phyloP scores from a whole-genome alignment of 805 yeast genomes.

The Starmerella asiatica region DNA sequence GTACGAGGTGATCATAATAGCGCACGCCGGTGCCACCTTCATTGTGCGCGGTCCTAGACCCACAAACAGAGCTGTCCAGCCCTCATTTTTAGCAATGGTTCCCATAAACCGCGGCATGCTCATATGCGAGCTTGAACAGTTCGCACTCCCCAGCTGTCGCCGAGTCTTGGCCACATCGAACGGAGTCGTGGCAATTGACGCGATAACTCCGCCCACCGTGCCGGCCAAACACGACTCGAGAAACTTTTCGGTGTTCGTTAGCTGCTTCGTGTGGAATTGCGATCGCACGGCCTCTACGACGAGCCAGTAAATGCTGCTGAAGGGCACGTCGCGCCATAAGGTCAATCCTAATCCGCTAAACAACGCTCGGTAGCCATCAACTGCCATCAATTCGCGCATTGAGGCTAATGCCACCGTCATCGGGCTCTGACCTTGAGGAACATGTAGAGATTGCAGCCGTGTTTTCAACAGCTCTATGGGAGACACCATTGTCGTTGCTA shows the following conservation, averaged over 20 bases:
- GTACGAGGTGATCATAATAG: conserved; percentile 93
- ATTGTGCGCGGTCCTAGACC: conserved; percentile 77
- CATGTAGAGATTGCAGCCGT: conserved; percentile 58
- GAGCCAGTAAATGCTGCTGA: conserved; percentile 90
- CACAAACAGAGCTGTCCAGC: conserved; percentile 68
- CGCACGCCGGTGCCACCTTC: conserved; percentile 94
- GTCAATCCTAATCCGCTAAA: conserved; percentile 82
- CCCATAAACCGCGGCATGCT: conserved; percentile 57
- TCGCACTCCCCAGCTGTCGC: conserved; percentile 48
- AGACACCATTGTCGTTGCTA: conserved; percentile 74
- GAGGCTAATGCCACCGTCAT: conserved; percentile 34
- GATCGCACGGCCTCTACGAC: conserved; percentile 44
- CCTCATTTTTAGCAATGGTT: conserved; percentile 57
- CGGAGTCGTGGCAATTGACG: conserved; percentile 82
- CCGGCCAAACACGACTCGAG: conserved; percentile 54
- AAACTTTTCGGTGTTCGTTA: conserved; percentile 21
- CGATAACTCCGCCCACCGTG: conserved; percentile 66
- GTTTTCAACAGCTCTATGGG: conserved; percentile 84
- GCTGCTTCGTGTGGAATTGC: conserved; percentile 1
- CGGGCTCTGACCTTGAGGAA: conserved; percentile 35
- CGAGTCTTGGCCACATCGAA: conserved; percentile 96
- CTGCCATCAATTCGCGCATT: conserved; percentile 36
- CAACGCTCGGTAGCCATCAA: conserved; percentile 48
- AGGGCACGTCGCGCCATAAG: conserved; percentile 94
- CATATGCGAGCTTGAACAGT: conserved; percentile 20